Evolutionary conservation across 495 filamentous ascomycete genomes (phyloP).

Genomic region (Hyaloscypha finlandica): DNA sequence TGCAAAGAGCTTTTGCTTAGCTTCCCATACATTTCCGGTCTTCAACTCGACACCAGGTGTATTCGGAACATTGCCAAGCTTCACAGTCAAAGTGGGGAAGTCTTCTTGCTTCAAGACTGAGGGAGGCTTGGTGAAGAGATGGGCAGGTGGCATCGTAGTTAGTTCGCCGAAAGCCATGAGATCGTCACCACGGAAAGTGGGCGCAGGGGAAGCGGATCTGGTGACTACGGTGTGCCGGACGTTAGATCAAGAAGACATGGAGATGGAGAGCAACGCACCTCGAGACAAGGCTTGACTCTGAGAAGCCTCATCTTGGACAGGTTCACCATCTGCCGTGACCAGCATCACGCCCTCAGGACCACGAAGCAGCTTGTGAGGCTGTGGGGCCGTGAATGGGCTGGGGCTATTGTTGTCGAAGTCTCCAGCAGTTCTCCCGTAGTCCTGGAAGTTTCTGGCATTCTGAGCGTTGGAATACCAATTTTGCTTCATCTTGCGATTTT

Average conservation of each 20-base stretch:
- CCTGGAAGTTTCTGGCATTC: not conserved
- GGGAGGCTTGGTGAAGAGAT: no score
- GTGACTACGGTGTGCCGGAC: no score
- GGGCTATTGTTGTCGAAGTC: not conserved
- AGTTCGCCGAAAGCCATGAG: not conserved
- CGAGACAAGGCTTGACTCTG: no score
- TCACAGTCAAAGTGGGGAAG: not conserved
- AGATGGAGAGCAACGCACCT: no score
- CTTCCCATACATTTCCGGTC: not conserved
- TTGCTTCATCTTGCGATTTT: constrained; percentile 2
- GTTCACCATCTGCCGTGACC: not conserved
- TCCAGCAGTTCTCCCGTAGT: constrained; percentile 4
- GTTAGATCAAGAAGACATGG: no score
- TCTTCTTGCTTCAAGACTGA: not conserved
- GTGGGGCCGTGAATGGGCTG: not conserved
- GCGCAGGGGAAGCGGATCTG: no score
- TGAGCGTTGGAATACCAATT: not conserved
- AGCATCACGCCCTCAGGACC: not conserved
- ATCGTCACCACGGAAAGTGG: not conserved
- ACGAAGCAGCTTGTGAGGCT: not conserved
- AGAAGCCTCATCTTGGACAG: not conserved
- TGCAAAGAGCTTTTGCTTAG: constrained; percentile 1
- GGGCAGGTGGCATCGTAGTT: no score
- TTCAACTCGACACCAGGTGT: not conserved
- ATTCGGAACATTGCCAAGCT: not conserved